These are phyloP conservation scores for Allium sativum DNA, from an alignment of 106 monocot genomes.

Conservation along the genomic window DNA sequence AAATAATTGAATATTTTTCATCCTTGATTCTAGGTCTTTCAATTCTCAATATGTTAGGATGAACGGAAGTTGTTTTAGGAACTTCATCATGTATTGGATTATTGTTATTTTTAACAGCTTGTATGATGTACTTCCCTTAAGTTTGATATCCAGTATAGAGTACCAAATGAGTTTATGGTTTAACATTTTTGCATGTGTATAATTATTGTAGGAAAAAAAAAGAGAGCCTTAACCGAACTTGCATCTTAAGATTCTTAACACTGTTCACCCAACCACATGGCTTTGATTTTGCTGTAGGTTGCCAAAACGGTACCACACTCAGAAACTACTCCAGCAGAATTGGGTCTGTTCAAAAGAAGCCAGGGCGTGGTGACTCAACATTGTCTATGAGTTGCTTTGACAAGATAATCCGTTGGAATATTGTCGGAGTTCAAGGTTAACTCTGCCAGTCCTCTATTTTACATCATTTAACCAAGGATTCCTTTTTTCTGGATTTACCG, in stretches of 20 bases:
- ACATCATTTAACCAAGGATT: background rate
- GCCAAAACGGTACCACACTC: background rate
- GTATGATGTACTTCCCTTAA: too few relatives aligned
- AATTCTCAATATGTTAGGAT: too few relatives aligned
- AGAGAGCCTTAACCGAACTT: too few relatives aligned
- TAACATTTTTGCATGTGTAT: background rate
- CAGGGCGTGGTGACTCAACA: constrained; percentile 85
- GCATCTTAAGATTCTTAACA: too few relatives aligned
- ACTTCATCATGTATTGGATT: too few relatives aligned
- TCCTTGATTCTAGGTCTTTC: too few relatives aligned
- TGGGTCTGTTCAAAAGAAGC: constrained; percentile 63
- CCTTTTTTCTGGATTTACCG: background rate
- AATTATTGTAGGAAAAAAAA: background rate
- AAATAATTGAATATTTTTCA: too few relatives aligned
- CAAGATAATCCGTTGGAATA: constrained; percentile 85
- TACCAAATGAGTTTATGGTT: background rate
- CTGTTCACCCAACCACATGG: too few relatives aligned
- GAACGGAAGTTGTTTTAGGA: too few relatives aligned
- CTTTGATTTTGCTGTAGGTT: background rate
- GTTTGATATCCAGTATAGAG: too few relatives aligned
- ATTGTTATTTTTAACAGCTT: too few relatives aligned
- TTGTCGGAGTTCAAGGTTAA: constrained; percentile 87
- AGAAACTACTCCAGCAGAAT: constrained; percentile 5
- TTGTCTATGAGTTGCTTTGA: constrained; percentile 95
- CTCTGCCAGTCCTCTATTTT: background rate